phyloP scores from a whole-genome alignment of 108 stramenopile species.

The Conticribra guillardii region DNA sequence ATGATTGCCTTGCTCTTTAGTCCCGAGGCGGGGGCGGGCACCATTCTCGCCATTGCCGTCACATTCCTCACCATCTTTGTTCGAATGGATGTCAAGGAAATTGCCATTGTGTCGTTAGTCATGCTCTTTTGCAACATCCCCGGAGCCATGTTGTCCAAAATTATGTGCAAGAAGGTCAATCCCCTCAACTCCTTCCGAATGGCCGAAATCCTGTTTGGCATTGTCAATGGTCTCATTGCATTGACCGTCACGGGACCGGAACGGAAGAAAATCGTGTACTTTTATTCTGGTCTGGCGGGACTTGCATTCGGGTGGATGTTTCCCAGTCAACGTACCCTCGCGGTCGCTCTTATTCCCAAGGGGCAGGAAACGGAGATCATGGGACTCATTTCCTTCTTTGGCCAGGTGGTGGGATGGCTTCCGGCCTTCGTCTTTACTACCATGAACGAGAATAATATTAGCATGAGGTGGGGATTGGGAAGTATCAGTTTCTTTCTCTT shows the following conservation, averaged over 20 bases:
- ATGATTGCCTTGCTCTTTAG: slow-evolving; percentile 52
- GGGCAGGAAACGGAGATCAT: slow-evolving; percentile 65
- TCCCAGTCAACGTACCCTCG: slow-evolving; percentile 50
- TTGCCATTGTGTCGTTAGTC: slow-evolving; percentile 40
- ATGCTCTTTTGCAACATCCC: slow-evolving; percentile 55
- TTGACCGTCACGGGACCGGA: slow-evolving; percentile 42
- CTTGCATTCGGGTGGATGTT: slow-evolving; percentile 52
- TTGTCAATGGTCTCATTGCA: slow-evolving; percentile 35
- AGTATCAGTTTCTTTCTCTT: slow-evolving; percentile 38
- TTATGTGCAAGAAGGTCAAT: slow-evolving; percentile 48
- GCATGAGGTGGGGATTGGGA: slow-evolving; percentile 53
- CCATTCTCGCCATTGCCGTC: slow-evolving; percentile 54
- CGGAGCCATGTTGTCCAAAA: slow-evolving; percentile 50
- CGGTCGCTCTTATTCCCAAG: slow-evolving; percentile 50
- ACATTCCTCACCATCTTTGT: slow-evolving; percentile 58
- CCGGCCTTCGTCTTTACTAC: slow-evolving; percentile 73
- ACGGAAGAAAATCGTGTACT: slow-evolving; percentile 41
- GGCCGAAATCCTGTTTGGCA: slow-evolving; percentile 36
- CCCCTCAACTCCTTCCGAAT: slow-evolving; percentile 50
- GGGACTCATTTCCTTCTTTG: slow-evolving; percentile 57
- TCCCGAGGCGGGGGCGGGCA: slow-evolving; percentile 55
- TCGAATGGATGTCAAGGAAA: slow-evolving; percentile 43
- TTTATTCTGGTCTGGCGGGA: slow-evolving; percentile 24
- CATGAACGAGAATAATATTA: slow-evolving; percentile 72
- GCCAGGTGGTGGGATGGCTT: slow-evolving; percentile 69